Percentiles rank a stretch among this genome's conserved stretches.
phyloP scores from a whole-genome alignment of 2,329 filamentous ascomycete species.

The Spiromastix sp. region DNA sequence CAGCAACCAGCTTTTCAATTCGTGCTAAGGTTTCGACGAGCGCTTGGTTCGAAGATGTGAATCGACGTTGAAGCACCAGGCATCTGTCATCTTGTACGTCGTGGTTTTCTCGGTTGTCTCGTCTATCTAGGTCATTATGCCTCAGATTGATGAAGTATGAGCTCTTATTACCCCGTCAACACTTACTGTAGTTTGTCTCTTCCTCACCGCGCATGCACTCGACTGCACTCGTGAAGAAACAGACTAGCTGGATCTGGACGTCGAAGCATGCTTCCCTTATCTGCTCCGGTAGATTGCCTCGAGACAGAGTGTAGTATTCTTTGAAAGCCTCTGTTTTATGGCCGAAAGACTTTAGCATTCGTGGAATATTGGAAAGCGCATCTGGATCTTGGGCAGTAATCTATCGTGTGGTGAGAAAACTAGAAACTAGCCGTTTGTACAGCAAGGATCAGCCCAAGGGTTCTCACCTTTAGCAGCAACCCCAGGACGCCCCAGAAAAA shows the following conservation, averaged over 20 bases:
- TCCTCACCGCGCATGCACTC: slow-evolving; percentile 1
- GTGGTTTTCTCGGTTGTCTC: neutral
- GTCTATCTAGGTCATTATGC: neutral
- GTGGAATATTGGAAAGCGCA: neutral
- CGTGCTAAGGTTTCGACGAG: slow-evolving; percentile 1
- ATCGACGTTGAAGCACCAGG: slow-evolving; percentile 1
- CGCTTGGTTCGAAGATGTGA: neutral
- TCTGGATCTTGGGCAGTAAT: neutral
- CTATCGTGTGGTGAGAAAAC: neutral
- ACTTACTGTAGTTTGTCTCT: slow-evolving; percentile 1
- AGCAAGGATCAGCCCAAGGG: neutral
- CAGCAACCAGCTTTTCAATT: slow-evolving; percentile 2
- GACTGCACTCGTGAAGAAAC: neutral
- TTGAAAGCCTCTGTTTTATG: neutral
- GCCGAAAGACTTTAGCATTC: slow-evolving; percentile 1
- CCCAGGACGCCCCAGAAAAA: neutral
- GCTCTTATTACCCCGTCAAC: neutral
- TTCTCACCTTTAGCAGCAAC: neutral
- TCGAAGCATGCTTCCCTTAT: slow-evolving; percentile 2
- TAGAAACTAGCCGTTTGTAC: neutral
- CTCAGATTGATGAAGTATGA: neutral
- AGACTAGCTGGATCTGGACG: neutral
- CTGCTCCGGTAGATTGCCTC: neutral
- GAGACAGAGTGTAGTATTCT: neutral
- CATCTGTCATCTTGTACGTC: neutral